Conservation (phyloP, 2,329 filamentous ascomycete species). For the Cladosporium sp. region DNA sequence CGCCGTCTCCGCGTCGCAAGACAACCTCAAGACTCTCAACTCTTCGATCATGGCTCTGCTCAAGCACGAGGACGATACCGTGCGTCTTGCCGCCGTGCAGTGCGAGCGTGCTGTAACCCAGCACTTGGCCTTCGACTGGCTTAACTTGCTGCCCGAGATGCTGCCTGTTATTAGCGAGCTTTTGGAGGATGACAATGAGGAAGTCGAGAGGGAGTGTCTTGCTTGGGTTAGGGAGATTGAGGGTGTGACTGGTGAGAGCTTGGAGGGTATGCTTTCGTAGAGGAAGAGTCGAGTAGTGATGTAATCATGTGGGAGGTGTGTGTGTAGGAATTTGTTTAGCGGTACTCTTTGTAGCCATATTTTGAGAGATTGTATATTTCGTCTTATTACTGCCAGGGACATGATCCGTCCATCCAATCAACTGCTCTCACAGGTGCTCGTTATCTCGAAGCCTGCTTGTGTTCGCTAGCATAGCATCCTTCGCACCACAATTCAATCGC, state of each 20-base stretch:
- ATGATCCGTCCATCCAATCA: background rate
- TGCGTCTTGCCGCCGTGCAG: slow-evolving; percentile 78
- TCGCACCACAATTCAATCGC: slow-evolving; percentile 7
- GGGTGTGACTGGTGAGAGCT: slow-evolving; percentile 80
- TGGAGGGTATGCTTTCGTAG: slow-evolving; percentile 75
- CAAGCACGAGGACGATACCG: slow-evolving; percentile 67
- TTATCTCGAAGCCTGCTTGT: background rate
- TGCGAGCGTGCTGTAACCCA: slow-evolving; percentile 71
- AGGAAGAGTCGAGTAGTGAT: background rate
- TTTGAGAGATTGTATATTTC: background rate
- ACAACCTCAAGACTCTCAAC: slow-evolving; percentile 91
- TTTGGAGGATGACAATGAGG: slow-evolving; percentile 94
- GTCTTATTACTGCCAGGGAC: background rate
- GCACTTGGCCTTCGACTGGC: slow-evolving; percentile 87
- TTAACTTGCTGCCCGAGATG: slow-evolving; percentile 90
- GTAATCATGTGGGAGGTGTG: background rate
- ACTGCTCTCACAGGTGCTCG: no score
- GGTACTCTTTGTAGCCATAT: background rate
- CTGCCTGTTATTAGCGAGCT: slow-evolving; percentile 92
- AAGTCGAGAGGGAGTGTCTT: slow-evolving; percentile 84
- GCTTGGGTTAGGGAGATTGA: slow-evolving; percentile 91
- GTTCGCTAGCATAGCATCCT: background rate
- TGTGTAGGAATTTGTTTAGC: background rate
- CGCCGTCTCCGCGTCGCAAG: slow-evolving; percentile 75
- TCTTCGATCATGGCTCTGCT: slow-evolving; percentile 73